Conservation (phyloP, 495 filamentous ascomycete genomes). For the Aspergillus nanangensis region DNA sequence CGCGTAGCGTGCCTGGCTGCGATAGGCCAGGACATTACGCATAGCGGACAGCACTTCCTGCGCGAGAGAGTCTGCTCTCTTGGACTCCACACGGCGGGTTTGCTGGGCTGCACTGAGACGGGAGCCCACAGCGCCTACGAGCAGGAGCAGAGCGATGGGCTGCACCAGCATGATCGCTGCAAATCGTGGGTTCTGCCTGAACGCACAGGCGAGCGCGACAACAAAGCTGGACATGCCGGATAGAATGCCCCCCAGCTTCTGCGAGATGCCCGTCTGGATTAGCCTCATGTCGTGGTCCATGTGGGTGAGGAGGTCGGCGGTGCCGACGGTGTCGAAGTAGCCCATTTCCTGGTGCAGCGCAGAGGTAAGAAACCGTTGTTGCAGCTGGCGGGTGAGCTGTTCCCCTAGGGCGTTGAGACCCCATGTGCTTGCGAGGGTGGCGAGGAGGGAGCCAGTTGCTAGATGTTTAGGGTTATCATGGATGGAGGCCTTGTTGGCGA, state of each 20-base stretch:
- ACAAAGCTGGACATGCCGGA: constrained; percentile 4
- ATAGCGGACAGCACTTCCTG: constrained; percentile 82
- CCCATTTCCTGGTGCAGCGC: constrained; percentile 1
- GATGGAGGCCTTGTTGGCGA: too few species aligned
- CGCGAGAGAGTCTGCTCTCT: constrained; percentile 68
- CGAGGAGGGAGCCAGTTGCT: constrained; percentile 4
- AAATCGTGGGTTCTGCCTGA: constrained; percentile 4
- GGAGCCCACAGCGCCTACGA: constrained; percentile 6
- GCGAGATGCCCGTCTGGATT: constrained; percentile 10
- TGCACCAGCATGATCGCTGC: constrained; percentile 10
- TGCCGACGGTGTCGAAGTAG: constrained; percentile 3
- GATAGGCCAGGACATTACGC: constrained; percentile 78
- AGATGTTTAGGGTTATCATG: not conserved
- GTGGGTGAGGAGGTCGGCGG: not conserved
- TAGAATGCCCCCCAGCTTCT: constrained; percentile 1
- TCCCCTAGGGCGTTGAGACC: not conserved
- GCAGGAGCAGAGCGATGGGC: constrained; percentile 5
- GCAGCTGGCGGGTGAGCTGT: not conserved
- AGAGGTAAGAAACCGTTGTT: not conserved
- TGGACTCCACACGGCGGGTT: constrained; percentile 57
- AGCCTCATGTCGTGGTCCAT: constrained; percentile 6
- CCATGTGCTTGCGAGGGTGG: constrained; percentile 2
- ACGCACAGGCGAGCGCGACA: constrained; percentile 2
- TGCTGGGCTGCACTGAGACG: constrained; percentile 25
- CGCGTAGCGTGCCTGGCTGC: constrained; percentile 71